Conservation (phyloP, 1,284 basidiomycete species). For the Tilletia walkeri region DNA sequence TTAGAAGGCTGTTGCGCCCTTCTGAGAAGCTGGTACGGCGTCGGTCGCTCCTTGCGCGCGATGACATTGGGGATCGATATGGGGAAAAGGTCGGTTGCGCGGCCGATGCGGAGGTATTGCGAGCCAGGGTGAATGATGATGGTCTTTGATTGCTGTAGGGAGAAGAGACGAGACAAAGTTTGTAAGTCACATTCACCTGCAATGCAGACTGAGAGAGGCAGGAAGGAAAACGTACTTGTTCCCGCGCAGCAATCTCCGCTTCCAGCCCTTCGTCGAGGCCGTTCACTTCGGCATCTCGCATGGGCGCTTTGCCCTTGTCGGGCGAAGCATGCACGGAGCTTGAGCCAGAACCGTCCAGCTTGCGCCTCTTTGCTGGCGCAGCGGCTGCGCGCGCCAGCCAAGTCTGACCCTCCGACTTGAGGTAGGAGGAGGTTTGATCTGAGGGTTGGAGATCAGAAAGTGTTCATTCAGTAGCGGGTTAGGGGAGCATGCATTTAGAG, state of each 20-base stretch:
- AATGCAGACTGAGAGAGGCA: too few species aligned
- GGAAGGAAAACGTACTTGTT: constrained; percentile 26
- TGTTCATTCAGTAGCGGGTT: background rate
- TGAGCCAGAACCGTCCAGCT: background rate
- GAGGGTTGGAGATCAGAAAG: background rate
- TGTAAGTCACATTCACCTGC: constrained; percentile 11
- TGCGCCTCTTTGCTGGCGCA: constrained; percentile 27
- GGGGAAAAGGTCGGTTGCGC: constrained; percentile 82
- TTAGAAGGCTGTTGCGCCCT: constrained; percentile 31
- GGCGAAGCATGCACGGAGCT: background rate
- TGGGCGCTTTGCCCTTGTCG: constrained; percentile 20
- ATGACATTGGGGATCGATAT: constrained; percentile 41
- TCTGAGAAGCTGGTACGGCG: background rate
- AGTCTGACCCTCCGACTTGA: constrained; percentile 52
- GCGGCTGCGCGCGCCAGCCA: constrained; percentile 32
- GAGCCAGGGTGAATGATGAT: constrained; percentile 94
- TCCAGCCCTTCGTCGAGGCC: constrained; percentile 28
- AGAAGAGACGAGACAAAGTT: background rate
- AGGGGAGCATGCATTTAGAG: background rate
- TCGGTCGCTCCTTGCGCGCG: constrained; percentile 16
- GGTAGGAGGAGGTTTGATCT: constrained; percentile 50
- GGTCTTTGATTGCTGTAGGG: constrained; percentile 38
- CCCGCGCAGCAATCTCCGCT: constrained; percentile 27
- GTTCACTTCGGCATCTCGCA: constrained; percentile 17
- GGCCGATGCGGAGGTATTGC: constrained; percentile 78